Evolutionary conservation across 2,329 filamentous ascomycete genomes (phyloP), one percentile per base, ranked within the genome.

Genomic region (Fusarium fujikuroi): DNA sequence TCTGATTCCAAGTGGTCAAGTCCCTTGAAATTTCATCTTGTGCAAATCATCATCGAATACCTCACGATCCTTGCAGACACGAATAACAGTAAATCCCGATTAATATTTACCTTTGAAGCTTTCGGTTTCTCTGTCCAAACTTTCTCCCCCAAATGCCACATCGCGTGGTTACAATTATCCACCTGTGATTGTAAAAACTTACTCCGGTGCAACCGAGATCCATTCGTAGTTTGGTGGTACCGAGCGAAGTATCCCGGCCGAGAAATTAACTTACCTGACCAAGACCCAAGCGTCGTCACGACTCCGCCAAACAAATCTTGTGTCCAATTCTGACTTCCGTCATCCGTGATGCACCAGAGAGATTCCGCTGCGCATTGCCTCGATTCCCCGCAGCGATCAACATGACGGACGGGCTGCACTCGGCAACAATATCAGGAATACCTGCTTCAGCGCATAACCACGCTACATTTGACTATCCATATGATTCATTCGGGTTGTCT

Each of bases 251-350:
- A 59, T 42, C 44, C 63, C 32, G 42, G 36, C 42, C 32, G 23
- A 30, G 56, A 50, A 59, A 59, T 32, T 32, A 32, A 32, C 30
- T 42, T 40, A 42, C 46, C 37, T 40, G 40, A 56, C 28, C 40
- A 34, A 32, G 49, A 47, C 49, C 56, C 50, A 56, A 58, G 50
- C 43, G 36, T 30, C 37, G 66, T 67, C 53, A 63, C 56, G 53
- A 57, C 70, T 70, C 69, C 52, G 70, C 70, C 65, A 56, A 66
- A 59, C 40, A 58, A 58, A 58, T 49, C 32, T 21, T 49, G 30
- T 36, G 40, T 58, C n/a, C 12, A 49, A 49, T 49, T 46, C 43
- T 59, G 60, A 37, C 32, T 50, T 59, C 59, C 39, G 66, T 70
- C 70, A 70, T 66, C 36, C 34, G 34, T 37, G n/a, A 52, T 53